Evolutionary conservation across 768 basidiomycete genomes (phyloP), one percentile per base, ranked within the genome.

Genomic region (Neoboletus subvelutipes): DNA sequence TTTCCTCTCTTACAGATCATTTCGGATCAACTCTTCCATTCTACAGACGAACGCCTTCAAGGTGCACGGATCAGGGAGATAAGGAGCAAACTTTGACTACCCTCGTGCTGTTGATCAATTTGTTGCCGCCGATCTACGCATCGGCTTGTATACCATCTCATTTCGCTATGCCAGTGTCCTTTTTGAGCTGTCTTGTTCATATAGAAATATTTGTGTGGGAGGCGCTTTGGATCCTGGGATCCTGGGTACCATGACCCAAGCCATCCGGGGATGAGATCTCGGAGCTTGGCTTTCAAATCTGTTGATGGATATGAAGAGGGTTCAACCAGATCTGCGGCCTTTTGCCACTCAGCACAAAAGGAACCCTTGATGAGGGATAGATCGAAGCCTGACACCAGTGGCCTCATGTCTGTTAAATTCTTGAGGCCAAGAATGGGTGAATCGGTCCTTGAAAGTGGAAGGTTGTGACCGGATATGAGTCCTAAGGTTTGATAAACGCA

Each of bases 31-130:
- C 41, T 7, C n/a, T 54, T 49, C 54, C 61, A 59, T 58, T 59
- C 45, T 42, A 45, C 43, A 80, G 79, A 80, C 50, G 77, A 80
- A 62, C 71, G 65, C 36, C 74, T 82, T 65, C 72, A 73, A 57
- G 73, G 74, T 24, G 79, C 78, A 24, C 71, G 72, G 48, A 66
- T 82, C 53, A 75, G 66, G 65, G 73, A 73, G 52, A 56, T 71
- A 43, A 76, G 66, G 65, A 62, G 73, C 46, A 78, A 78, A 63
- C 64, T 80, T 54, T 80, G 68, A 59, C 43, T 45, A n/a, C 45
- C 39, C 40, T 36, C 6, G 33, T 40, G 28, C 24, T 41, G 36
- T 34, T 41, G 20, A 42, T 34, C 55, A 13, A 48, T 47, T 36
- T 50, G 33, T 56, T 55, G 20, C 36, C 33, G 5, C 9, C 18